Base-by-base conservation (phyloP, 2,329 filamentous ascomycete species). In the Mycosphaerella sp. region DNA sequence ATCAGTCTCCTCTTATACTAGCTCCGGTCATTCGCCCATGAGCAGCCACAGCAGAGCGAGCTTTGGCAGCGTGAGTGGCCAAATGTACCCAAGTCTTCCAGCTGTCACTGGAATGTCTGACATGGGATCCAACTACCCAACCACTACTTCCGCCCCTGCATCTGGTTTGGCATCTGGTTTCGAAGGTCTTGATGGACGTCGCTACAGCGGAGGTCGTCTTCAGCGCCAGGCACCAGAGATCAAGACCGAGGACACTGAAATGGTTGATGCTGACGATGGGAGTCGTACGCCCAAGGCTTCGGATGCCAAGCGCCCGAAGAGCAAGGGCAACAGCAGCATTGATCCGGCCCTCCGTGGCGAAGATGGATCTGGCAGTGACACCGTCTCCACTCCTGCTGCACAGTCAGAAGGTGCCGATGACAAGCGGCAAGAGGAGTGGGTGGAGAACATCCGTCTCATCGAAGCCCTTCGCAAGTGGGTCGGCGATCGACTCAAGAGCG, bases 31-130 rank as follows among this genome's bases (percentile, higher is more conserved):
- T 66, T 90, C 86, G 6, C 86, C 86, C 58, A 81, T 84, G 25
- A 87, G 85, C n/a, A 81, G 79, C 41, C 79, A 84, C 49, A 74
- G 76, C 35, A 66, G 68, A 46, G 73, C 75, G 52, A 84, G 78
- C 65, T 77, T 89, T 66, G 61, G 65, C 53, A 66, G 64, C 54
- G 61, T 56, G 49, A 78, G 76, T 18, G 74, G 74, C 40, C 80
- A 80, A 62, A 80, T 87, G 71, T 93, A 93, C 69, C 87, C 87
- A 14, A 87, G 76, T 57, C 79, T 93, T 28, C 86, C 81, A 12
- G 79, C 86, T 41, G 83, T 87, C 45, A 82, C 79, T 52, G 79
- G 83, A 40, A 84, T 85, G 66, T 79, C 80, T 47, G 75, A 76
- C 52, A 74, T 79, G 64, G 68, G 74, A 21, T 67, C 71, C 41